phyloP scores from a whole-genome alignment of 352 stramenopile genomes.

The Pythium apleroticum region DNA sequence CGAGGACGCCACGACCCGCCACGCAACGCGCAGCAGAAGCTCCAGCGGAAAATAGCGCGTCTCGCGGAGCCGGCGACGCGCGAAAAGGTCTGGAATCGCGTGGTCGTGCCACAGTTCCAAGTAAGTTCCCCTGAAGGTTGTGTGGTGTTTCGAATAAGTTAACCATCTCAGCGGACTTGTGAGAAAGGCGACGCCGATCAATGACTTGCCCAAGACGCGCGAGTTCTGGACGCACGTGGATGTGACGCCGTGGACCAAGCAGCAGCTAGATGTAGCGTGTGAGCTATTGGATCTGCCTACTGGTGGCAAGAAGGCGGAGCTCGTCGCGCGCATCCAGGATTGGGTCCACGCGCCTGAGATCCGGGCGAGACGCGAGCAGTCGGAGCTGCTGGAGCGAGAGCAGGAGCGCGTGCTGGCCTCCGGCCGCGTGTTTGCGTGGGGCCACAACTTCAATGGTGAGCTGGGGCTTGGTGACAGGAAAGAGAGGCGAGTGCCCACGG shows the following conservation, averaged over 20 bases:
- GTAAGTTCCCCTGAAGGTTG: constrained; percentile 28
- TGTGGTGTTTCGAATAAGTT: constrained; percentile 14
- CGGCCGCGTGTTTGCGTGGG: constrained; percentile 66
- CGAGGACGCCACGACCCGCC: constrained; percentile 26
- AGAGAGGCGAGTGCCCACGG: constrained; percentile 36
- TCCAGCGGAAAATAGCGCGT: constrained; percentile 45
- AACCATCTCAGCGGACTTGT: neutral
- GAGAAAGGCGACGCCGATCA: constrained; percentile 42
- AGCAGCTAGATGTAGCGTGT: constrained; percentile 55
- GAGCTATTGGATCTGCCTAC: constrained; percentile 52
- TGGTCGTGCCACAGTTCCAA: constrained; percentile 41
- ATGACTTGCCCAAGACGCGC: constrained; percentile 58
- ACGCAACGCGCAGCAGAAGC: constrained; percentile 34
- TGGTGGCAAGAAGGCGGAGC: constrained; percentile 55
- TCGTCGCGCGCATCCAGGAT: constrained; percentile 68
- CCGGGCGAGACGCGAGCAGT: constrained; percentile 32
- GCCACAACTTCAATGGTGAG: constrained; percentile 64
- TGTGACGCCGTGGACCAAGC: constrained; percentile 50
- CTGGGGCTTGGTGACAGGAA: constrained; percentile 57
- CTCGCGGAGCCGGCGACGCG: constrained; percentile 48
- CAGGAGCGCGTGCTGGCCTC: constrained; percentile 39
- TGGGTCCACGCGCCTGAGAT: constrained; percentile 68
- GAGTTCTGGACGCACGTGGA: constrained; percentile 60
- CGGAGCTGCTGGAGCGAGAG: constrained; percentile 37
- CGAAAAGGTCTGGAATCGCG: constrained; percentile 53